These are phyloP conservation scores for Viola odorata DNA, from an alignment of 345 rosid genomes.

Conservation along the genomic window DNA sequence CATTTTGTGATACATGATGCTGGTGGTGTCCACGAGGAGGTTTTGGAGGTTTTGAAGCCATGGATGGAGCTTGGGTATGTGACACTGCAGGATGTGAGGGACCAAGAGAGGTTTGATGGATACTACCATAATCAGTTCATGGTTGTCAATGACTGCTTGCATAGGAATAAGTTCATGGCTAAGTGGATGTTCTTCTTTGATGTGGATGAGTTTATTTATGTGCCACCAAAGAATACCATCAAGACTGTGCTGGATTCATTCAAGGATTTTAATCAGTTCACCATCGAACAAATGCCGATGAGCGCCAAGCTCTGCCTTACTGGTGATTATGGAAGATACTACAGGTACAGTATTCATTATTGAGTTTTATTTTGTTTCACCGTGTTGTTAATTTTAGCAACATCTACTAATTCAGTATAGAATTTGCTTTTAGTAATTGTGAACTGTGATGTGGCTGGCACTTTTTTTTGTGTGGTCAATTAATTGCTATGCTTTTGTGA, in stretches of 20 bases:
- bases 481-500: not conserved
- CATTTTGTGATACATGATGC: constrained; percentile 91
- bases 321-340: constrained; percentile 45
- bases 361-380: not conserved
- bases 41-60: constrained; percentile 57
- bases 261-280: constrained; percentile 64
- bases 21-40: constrained; percentile 62
- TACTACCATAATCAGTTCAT: constrained; percentile 84
- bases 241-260: constrained; percentile 55
- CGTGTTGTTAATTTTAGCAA: not conserved
- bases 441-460: not conserved
- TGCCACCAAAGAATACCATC: constrained; percentile 46
- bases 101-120: constrained; percentile 59
- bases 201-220: constrained; percentile 78
- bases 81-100: constrained; percentile 69
- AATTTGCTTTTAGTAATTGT: not conserved
- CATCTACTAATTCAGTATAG: not conserved
- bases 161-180: constrained; percentile 53
- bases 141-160: constrained; percentile 83
- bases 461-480: not conserved
- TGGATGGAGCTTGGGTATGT: constrained; percentile 75
- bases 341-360: constrained; percentile 34
- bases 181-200: constrained; percentile 87
- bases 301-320: constrained; percentile 69
- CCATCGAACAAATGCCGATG: constrained; percentile 92